A percentile compares a stretch with the other conserved stretches of the same genome.
These are phyloP conservation scores for Aspergillus sp. DNA, from an alignment of 2,329 filamentous ascomycete species.

Conservation along the genomic window DNA sequence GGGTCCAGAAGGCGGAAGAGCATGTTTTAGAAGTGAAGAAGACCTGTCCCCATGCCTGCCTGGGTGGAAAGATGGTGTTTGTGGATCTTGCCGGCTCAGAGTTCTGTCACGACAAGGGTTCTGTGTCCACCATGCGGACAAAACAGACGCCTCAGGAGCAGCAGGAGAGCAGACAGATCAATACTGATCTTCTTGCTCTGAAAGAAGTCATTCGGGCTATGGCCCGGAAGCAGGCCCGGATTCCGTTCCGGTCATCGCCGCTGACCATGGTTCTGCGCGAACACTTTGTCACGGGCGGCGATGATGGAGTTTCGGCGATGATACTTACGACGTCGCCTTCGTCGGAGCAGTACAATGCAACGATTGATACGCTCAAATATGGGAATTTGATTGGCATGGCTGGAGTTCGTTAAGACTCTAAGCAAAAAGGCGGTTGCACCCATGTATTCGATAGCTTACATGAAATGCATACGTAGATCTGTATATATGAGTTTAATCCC, in stretches of 20 bases:
- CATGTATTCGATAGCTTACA: too few relatives aligned
- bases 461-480: too few relatives aligned
- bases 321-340: conserved; percentile 46
- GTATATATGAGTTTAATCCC: too few relatives aligned
- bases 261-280: conserved; percentile 49
- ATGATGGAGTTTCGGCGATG: conserved; percentile 34
- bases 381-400: conserved; percentile 43
- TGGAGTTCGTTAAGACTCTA: neutral
- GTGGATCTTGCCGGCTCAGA: conserved; percentile 51
- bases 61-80: conserved; percentile 49
- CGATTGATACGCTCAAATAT: conserved; percentile 49
- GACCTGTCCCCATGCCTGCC: conserved; percentile 26
- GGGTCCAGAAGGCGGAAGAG: conserved; percentile 39
- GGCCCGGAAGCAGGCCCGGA: conserved; percentile 34
- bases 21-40: conserved; percentile 29
- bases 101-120: conserved; percentile 38
- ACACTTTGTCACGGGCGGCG: conserved; percentile 33
- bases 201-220: conserved; percentile 52
- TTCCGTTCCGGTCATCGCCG: conserved; percentile 47
- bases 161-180: conserved; percentile 49
- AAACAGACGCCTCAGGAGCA: conserved; percentile 43
- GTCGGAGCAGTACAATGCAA: conserved; percentile 41
- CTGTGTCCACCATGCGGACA: neutral
- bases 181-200: conserved; percentile 48
- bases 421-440: too few relatives aligned